A percentile compares a stretch with the other conserved stretches of the same genome.
These are phyloP conservation scores for Penicillium oxalicum DNA, from an alignment of 2,329 filamentous ascomycete species.

Conservation along the genomic window DNA sequence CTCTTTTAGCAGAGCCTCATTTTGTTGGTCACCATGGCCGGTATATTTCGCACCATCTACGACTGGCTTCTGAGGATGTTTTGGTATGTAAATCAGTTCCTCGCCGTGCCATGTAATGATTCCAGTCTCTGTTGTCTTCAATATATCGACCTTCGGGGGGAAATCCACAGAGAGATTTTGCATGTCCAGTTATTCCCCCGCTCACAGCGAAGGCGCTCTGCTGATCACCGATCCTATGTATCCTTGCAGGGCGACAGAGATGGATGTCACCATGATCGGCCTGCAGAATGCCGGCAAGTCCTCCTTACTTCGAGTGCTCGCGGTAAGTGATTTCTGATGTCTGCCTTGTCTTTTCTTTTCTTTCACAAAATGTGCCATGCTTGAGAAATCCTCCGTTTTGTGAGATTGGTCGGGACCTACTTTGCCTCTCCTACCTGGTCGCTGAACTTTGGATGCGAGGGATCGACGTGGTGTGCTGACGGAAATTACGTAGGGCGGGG, in stretches of 20 bases:
- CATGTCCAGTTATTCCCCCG: constrained; percentile 17
- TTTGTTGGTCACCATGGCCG: constrained; percentile 62
- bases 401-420: not conserved
- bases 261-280: constrained; percentile 99
- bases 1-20: not conserved
- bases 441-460: not conserved
- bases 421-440: constrained; percentile 44
- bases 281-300: constrained; percentile 98
- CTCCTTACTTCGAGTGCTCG: constrained; percentile 83
- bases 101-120: not conserved
- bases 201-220: constrained; percentile 26
- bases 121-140: too few relatives aligned
- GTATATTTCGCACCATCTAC: constrained; percentile 89
- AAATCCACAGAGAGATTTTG: too few relatives aligned
- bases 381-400: not conserved
- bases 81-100: constrained; percentile 60
- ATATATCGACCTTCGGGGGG: too few relatives aligned
- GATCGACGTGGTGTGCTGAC: constrained; percentile 13
- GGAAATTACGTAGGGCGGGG: constrained; percentile 65
- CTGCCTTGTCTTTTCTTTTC: too few relatives aligned
- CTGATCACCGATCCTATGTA: constrained; percentile 8
- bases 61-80: constrained; percentile 98
- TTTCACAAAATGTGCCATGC: too few relatives aligned
- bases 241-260: constrained; percentile 79
- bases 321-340: constrained; percentile 58